Conservation (phyloP, 2,329 filamentous ascomycete genomes). For the Ambrosiella cleistominuta region DNA sequence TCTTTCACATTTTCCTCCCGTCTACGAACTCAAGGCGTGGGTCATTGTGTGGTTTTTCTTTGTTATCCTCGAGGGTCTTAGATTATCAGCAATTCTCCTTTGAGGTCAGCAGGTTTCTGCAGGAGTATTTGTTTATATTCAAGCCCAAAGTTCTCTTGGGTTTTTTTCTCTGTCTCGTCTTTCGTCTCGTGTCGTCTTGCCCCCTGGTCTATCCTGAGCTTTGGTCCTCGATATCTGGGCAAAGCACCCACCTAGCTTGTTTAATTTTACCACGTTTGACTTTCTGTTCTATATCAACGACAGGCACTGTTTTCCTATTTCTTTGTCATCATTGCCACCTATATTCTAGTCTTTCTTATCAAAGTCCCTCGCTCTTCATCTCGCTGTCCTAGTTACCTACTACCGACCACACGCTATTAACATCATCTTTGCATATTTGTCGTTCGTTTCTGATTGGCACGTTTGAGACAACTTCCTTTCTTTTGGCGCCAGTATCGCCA, state of each 20-base stretch:
- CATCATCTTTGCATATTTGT: not conserved
- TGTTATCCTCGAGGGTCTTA: slow-evolving; percentile 17
- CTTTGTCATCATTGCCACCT: not conserved
- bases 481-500: too few relatives aligned
- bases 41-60: not conserved
- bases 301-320: not conserved
- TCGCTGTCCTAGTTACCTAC: too few relatives aligned
- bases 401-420: not conserved
- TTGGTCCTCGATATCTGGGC: slow-evolving; percentile 12
- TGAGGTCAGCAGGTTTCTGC: slow-evolving; percentile 72
- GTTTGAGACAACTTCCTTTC: not conserved
- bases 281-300: not conserved
- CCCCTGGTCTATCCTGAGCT: slow-evolving; percentile 12
- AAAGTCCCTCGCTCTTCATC: too few relatives aligned
- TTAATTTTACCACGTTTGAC: slow-evolving; percentile 12
- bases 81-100: slow-evolving; percentile 36
- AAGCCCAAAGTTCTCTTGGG: not conserved
- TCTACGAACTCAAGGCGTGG: too few relatives aligned
- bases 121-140: slow-evolving; percentile 32
- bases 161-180: slow-evolving; percentile 9
- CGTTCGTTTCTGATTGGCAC: not conserved
- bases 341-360: too few relatives aligned
- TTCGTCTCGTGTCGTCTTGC: slow-evolving; percentile 13
- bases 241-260: slow-evolving; percentile 7
- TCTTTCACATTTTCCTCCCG: not conserved